Percentiles rank a stretch among this genome's conserved stretches.
These are phyloP conservation scores for Diaporthe ilicicola DNA, from an alignment of 2,329 filamentous ascomycete genomes.

Conservation along the genomic window DNA sequence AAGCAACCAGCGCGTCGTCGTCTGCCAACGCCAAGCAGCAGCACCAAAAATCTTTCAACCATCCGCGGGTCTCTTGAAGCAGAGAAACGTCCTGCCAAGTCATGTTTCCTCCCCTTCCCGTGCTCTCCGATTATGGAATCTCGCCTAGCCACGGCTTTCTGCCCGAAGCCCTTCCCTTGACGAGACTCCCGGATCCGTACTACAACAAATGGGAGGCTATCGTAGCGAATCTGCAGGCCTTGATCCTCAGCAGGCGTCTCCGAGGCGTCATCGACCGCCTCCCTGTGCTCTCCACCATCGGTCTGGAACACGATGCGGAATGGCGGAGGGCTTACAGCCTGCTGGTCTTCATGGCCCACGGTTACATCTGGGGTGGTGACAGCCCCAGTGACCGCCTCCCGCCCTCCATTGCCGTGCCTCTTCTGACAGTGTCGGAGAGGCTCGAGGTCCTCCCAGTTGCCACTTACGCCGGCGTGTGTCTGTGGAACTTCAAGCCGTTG, in stretches of 20 bases:
- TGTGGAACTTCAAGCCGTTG: conserved; percentile 97
- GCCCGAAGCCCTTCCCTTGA: conserved; percentile 80
- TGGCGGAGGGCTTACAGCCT: conserved; percentile 94
- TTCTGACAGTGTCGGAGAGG: conserved; percentile 77
- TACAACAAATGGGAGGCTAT: conserved; percentile 96
- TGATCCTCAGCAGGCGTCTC: conserved; percentile 86
- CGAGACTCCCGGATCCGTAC: conserved; percentile 84
- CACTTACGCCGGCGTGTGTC: conserved; percentile 88
- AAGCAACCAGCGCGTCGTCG: background rate
- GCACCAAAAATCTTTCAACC: background rate
- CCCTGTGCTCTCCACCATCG: conserved; percentile 82
- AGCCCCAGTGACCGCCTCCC: conserved; percentile 81
- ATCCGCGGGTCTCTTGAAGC: background rate
- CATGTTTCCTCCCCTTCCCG: conserved; percentile 69
- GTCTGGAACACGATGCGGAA: conserved; percentile 84
- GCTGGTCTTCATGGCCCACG: conserved; percentile 90
- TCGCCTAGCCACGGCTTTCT: conserved; percentile 86
- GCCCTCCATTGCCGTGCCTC: conserved; percentile 81
- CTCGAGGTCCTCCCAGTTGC: conserved; percentile 92
- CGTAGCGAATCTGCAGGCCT: conserved; percentile 82
- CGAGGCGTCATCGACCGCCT: conserved; percentile 81
- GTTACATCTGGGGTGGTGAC: conserved; percentile 96
- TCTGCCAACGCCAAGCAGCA: background rate
- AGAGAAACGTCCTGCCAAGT: conserved; percentile 28
- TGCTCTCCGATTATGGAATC: conserved; percentile 80